Conservation (phyloP, 2,329 filamentous ascomycete species). For the Paracoccidioides brasiliensis region DNA sequence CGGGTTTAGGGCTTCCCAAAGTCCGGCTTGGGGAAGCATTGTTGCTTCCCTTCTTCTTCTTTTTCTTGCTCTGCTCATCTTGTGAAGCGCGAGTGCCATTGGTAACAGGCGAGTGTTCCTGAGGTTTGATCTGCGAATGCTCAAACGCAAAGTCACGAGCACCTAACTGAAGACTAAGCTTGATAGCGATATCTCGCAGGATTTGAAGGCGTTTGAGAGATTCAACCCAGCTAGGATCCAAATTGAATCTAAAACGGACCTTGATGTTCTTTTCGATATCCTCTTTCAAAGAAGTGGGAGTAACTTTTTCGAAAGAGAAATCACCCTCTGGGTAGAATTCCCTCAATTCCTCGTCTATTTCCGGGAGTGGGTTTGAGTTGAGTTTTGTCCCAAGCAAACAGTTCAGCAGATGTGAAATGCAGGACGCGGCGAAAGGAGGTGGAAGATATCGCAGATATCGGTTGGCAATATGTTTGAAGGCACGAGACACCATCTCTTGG, state of each 20-base stretch:
- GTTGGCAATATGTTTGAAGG: slow-evolving; percentile 85
- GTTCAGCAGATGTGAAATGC: slow-evolving; percentile 79
- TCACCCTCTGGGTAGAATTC: slow-evolving; percentile 69
- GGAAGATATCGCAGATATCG: slow-evolving; percentile 69
- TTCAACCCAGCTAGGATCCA: slow-evolving; percentile 55
- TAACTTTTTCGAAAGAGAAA: slow-evolving; percentile 66
- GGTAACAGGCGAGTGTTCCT: slow-evolving; percentile 21
- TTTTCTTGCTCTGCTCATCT: slow-evolving; percentile 36
- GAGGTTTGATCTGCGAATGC: slow-evolving; percentile 26
- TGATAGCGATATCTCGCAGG: slow-evolving; percentile 76
- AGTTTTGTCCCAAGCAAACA: slow-evolving; percentile 69
- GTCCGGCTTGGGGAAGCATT: slow-evolving; percentile 34
- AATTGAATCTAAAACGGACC: slow-evolving; percentile 62
- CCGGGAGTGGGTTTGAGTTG: slow-evolving; percentile 64
- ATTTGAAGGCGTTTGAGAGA: slow-evolving; percentile 64
- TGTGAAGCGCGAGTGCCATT: slow-evolving; percentile 27
- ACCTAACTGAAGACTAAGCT: slow-evolving; percentile 78
- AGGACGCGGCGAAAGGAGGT: slow-evolving; percentile 63
- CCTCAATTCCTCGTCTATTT: slow-evolving; percentile 62
- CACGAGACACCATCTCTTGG: slow-evolving; percentile 89
- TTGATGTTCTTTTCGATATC: slow-evolving; percentile 60
- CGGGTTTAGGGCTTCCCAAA: slow-evolving; percentile 33
- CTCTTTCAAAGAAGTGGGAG: slow-evolving; percentile 54
- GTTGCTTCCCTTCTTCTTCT: slow-evolving; percentile 45
- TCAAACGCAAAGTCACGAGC: slow-evolving; percentile 64